Evolutionary conservation across 148 eudicot species (phyloP).

Genomic region (Selenicereus undatus): DNA sequence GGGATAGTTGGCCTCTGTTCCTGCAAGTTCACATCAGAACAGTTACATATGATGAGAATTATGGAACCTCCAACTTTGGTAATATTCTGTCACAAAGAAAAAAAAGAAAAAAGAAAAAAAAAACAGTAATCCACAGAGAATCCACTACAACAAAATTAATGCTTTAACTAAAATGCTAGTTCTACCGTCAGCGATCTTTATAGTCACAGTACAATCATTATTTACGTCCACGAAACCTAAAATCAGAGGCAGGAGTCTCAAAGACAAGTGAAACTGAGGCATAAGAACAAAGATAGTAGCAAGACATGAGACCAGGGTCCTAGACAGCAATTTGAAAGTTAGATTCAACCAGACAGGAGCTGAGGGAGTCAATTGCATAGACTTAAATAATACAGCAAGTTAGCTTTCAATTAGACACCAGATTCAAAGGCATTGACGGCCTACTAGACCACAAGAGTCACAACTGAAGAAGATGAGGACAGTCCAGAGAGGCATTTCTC

Average conservation of each 20-base stretch:
- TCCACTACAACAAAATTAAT: not conserved
- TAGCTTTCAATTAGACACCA: not conserved
- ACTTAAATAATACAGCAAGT: not conserved
- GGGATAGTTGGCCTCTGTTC: conserved; percentile 80
- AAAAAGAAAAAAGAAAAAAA: no score
- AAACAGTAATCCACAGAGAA: no score
- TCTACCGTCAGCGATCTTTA: no score
- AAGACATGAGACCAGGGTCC: not conserved
- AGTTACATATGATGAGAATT: not conserved
- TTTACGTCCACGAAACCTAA: no score
- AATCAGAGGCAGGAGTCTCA: no score
- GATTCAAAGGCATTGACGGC: not conserved
- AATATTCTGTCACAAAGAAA: not conserved
- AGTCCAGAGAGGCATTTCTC: not conserved
- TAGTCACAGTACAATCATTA: no score
- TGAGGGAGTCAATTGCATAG: not conserved
- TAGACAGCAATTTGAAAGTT: no score
- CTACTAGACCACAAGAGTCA: not conserved
- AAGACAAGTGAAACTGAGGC: no score
- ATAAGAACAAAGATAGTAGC: no score
- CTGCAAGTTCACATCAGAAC: conserved; percentile 41
- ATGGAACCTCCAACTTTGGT: not conserved
- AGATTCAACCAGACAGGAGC: no score
- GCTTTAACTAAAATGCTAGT: no score
- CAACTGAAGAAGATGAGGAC: not conserved